Evolutionary conservation across 2,329 filamentous ascomycete genomes (phyloP).

Genomic region (Clathrospora elynae): DNA sequence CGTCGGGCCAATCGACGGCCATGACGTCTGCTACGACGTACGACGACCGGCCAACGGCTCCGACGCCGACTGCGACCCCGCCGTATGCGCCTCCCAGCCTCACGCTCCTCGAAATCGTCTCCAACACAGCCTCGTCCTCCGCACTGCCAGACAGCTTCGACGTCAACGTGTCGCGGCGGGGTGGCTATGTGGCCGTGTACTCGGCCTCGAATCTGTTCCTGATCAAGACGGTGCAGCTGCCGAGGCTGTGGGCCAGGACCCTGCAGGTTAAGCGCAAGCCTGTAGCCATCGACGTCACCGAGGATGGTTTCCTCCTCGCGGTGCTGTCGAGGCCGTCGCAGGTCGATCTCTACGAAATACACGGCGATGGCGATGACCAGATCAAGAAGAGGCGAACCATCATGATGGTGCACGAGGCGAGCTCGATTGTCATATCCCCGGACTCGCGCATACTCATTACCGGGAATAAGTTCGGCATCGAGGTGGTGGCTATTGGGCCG

Average conservation of each 20-base stretch:
- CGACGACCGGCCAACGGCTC: conserved; percentile 29
- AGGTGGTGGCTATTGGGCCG: conserved; percentile 76
- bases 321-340: conserved; percentile 82
- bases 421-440: conserved; percentile 79
- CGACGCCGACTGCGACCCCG: conserved; percentile 25
- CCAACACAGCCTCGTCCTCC: conserved; percentile 47
- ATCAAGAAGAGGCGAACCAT: conserved; percentile 75
- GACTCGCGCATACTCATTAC: conserved; percentile 81
- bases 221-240: conserved; percentile 45
- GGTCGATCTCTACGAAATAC: conserved; percentile 81
- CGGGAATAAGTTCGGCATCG: conserved; percentile 86
- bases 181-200: conserved; percentile 46
- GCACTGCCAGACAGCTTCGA: conserved; percentile 47
- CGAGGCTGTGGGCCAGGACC: conserved; percentile 44
- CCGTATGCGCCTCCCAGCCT: conserved; percentile 40
- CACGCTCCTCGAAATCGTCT: conserved; percentile 47
- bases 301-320: conserved; percentile 76
- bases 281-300: conserved; percentile 73
- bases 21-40: conserved; percentile 42
- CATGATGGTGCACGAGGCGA: conserved; percentile 76
- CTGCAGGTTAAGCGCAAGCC: conserved; percentile 48
- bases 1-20: conserved; percentile 41
- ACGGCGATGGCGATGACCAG: conserved; percentile 48
- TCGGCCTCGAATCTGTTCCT: conserved; percentile 48
- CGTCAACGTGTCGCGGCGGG: conserved; percentile 46